Base-by-base conservation (phyloP, 2,329 filamentous ascomycete species). In the Botrytis byssoidea region DNA sequence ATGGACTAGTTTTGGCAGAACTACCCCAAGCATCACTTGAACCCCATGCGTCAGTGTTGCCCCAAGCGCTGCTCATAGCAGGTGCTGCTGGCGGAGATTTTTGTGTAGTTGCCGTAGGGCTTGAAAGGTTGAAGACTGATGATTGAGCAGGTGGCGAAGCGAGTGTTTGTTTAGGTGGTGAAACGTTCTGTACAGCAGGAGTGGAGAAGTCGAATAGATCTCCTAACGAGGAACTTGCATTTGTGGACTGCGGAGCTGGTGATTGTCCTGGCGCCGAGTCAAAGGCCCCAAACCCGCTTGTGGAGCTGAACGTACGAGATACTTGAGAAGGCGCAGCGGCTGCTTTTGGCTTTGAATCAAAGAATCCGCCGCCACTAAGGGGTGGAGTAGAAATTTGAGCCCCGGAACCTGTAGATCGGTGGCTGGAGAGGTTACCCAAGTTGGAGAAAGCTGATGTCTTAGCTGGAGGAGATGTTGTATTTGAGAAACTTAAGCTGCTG, bases 111-210 rank as follows among this genome's bases (percentile, higher is more conserved):
- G 86, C 85, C 75, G 83, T 77, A 9, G 86, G 85, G 75, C 87
- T 86, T 77, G 79, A 93, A 12, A 97, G 88, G 80, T 97, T 97
- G 84, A 98, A 98, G 8, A 94, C 91, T 4, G 93, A 96, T 32
- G 57, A 84, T 81, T 64, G 85, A 72, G 77, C 79, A 29, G 83
- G 79, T 79, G 78, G 83, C 75, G 82, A 81, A 42, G 80, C 77
- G 59, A 83, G 69, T 42, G 77, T 76, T 69, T 79, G 80, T 74
- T 83, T 82, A 22, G 85, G 82, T 12, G 86, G 57, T n/a, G 67
- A 48, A 82, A 86, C 82, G 12, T 85, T 78, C 75, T 84, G 78
- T 68, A 84, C 79, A 69, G 87, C 78, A 60, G 87, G 82, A 0
- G 88, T 83, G 10, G 89, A 88, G 77, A 97, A 88, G 80, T 95